Evolutionary conservation across 257 asterid genomes (phyloP).

Genomic region (Fraxinus excelsior): DNA sequence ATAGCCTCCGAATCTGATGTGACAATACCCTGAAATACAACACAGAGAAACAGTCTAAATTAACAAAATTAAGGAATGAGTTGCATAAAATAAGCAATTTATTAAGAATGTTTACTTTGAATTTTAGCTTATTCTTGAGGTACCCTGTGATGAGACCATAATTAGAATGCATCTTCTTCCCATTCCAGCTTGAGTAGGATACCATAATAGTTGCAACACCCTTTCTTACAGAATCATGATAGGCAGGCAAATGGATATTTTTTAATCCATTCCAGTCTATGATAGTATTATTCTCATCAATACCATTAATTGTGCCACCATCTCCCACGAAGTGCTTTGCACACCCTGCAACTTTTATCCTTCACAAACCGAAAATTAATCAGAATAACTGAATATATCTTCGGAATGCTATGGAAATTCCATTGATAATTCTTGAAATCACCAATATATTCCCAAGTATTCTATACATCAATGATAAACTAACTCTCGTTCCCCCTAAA

Average conservation of each 20-base stretch:
- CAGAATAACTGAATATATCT: not conserved
- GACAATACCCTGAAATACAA: slow-evolving; percentile 34
- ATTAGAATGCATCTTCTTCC: slow-evolving; percentile 40
- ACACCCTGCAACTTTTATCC: slow-evolving; percentile 38
- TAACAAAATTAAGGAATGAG: not conserved
- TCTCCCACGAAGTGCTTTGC: slow-evolving; percentile 48
- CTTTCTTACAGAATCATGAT: slow-evolving; percentile 26
- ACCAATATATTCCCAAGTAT: not conserved
- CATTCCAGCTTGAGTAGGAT: slow-evolving; percentile 42
- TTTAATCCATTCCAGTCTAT: slow-evolving; percentile 28
- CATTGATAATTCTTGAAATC: not conserved
- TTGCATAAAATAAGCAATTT: not conserved
- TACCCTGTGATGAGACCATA: slow-evolving; percentile 32
- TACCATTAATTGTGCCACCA: slow-evolving; percentile 42
- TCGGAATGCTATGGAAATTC: not conserved
- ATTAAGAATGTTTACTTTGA: slow-evolving; percentile 21
- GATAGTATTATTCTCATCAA: slow-evolving; percentile 36
- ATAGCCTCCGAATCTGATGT: slow-evolving; percentile 34
- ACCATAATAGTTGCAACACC: slow-evolving; percentile 41
- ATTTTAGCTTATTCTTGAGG: slow-evolving; percentile 33
- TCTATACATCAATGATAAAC: not conserved
- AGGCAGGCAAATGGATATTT: slow-evolving; percentile 43
- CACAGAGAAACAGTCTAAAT: not conserved
- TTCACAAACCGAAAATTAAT: slow-evolving; percentile 10
- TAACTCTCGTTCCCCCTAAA: not conserved